phyloP scores from a whole-genome alignment of 139 green algal species.

The Penium margaritaceum region DNA sequence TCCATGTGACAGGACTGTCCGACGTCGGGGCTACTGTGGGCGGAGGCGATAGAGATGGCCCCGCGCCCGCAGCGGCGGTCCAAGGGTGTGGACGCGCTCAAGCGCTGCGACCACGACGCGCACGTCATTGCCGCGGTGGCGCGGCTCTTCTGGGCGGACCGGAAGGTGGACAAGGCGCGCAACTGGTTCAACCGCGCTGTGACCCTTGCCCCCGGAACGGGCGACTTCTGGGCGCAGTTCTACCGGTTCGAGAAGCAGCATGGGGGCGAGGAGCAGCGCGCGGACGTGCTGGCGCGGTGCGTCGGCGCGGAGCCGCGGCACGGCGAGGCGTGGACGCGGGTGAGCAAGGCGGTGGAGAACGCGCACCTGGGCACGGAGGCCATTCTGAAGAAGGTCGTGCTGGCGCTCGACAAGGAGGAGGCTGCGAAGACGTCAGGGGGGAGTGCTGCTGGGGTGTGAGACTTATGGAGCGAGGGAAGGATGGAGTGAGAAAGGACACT shows the following conservation, averaged over 20 bases:
- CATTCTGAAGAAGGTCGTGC: constrained; percentile 71
- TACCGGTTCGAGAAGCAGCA: constrained; percentile 66
- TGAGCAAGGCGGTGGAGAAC: constrained; percentile 69
- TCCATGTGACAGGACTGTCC: too few species aligned
- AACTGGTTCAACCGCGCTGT: constrained; percentile 77
- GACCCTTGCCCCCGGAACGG: constrained; percentile 75
- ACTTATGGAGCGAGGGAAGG: too few species aligned
- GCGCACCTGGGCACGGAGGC: constrained; percentile 59
- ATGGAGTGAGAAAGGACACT: too few species aligned
- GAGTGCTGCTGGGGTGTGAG: too few species aligned
- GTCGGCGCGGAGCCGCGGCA: constrained; percentile 69
- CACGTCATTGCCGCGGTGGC: constrained; percentile 72
- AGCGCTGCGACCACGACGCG: constrained; percentile 82
- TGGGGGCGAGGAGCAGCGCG: constrained; percentile 29
- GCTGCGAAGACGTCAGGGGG: not conserved
- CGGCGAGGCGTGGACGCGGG: constrained; percentile 78
- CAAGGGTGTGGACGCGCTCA: constrained; percentile 82
- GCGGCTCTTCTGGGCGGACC: constrained; percentile 81
- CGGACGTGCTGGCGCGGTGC: constrained; percentile 32
- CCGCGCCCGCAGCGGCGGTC: constrained; percentile 72
- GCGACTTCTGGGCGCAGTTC: constrained; percentile 83
- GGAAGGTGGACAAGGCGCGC: constrained; percentile 85
- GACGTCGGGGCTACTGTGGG: constrained; percentile 73
- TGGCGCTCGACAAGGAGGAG: constrained; percentile 54
- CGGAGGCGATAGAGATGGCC: constrained; percentile 75